Base-by-base conservation (phyloP, 2,329 filamentous ascomycete species). In the Cryphonectria parasitica region DNA sequence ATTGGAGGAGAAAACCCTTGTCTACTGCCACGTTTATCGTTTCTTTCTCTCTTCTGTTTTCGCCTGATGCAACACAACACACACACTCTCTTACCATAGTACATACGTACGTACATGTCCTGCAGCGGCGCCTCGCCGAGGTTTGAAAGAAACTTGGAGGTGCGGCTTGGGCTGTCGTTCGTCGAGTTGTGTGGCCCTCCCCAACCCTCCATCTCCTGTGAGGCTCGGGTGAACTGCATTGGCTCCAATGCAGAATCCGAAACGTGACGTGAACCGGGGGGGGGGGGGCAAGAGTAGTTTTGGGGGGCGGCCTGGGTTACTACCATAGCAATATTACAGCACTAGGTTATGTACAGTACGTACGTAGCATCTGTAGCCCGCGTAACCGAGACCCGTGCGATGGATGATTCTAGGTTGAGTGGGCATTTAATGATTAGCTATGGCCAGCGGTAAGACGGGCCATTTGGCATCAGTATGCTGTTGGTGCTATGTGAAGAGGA, bases 151-250 rank as follows among this genome's bases (percentile, higher is more conserved):
- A 34, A 58, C 54, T 34, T 43, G 61, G 61, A 28, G 39, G 61
- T 64, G 61, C 61, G 61, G 61, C 39, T 64, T n/a, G 1, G 8
- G 61, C 61, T 45, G 39, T 54, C 63, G 43, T 54, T 52, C 11
- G 43, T 52, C 34, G 63, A 34, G 28, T 17, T 49, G 17, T 28
- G 63, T 19, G 3, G 7, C 15, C 39, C 34, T 41, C 36, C 34
- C 60, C 17, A 34, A 13, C 17, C 45, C 45, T n/a, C 45, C 45
- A 49, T 49, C 22, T 11, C 41, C 1, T n/a, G 45, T 6, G 22
- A 34, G 22, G 22, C 7, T 49, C 13, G 15, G 15, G 17, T 17
- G 22, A 25, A 7, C 17, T 25, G 15, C 13, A 22, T 28, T 43
- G 15, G 22, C n/a, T 25, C 34, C n/a, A 2, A 36, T 41, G 34